phyloP scores from a whole-genome alignment of 305 asterid species.

The Solanum hybrid region DNA sequence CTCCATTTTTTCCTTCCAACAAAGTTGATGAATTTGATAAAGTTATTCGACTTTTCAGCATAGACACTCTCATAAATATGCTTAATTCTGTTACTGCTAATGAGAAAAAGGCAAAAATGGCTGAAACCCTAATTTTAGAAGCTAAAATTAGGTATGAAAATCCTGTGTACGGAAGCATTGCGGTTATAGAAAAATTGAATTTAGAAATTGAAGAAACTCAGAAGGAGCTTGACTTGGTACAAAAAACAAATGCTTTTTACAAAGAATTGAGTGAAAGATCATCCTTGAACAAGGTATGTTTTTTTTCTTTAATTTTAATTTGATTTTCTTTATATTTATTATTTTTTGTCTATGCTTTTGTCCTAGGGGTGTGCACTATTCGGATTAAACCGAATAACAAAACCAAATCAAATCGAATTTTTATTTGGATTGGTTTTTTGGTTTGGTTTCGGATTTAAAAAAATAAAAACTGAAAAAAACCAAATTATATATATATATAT shows the following conservation, averaged over 20 bases:
- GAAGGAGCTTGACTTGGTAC: background rate
- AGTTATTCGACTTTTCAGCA: background rate
- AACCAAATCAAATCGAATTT: too few relatives aligned
- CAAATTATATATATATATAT: too few relatives aligned
- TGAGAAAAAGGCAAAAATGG: background rate
- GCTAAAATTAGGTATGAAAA: conserved; percentile 10
- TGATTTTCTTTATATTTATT: background rate
- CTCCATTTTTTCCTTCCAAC: background rate
- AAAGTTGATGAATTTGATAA: conserved; percentile 8
- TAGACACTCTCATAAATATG: background rate
- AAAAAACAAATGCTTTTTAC: background rate
- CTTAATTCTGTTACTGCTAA: too few relatives aligned
- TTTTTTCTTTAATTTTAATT: background rate
- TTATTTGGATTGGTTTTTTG: too few relatives aligned
- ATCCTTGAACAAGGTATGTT: background rate
- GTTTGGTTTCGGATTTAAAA: too few relatives aligned
- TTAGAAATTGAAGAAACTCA: background rate
- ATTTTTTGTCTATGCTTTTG: too few relatives aligned
- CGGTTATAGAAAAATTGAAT: background rate
- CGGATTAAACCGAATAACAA: too few relatives aligned
- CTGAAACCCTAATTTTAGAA: background rate
- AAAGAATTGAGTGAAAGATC: background rate
- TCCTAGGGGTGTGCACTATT: background rate
- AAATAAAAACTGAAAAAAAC: too few relatives aligned
- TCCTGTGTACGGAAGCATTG: conserved; percentile 3